Evolutionary conservation across 495 filamentous ascomycete genomes (phyloP).

Genomic region (Penicillium malachiteum): DNA sequence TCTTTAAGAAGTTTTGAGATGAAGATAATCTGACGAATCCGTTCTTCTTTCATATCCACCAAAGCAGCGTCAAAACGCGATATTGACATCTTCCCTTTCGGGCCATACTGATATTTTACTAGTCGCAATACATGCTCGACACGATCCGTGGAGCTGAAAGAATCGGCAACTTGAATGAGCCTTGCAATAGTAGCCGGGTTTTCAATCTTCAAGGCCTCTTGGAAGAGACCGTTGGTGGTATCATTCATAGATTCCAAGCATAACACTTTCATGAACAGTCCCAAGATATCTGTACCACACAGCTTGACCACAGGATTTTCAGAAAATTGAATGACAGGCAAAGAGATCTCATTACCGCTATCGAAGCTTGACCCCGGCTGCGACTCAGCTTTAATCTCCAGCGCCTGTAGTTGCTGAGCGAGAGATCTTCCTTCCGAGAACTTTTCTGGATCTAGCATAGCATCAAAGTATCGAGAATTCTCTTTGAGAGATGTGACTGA

Average conservation of each 20-base stretch:
- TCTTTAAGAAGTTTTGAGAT: conserved; percentile 34
- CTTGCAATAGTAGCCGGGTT: conserved; percentile 32
- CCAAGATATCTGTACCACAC: conserved; percentile 36
- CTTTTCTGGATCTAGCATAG: conserved; percentile 46
- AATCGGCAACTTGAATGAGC: conserved; percentile 37
- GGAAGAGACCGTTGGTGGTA: conserved; percentile 18
- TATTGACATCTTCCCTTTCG: background rate
- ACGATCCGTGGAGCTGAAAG: conserved; percentile 31
- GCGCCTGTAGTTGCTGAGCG: conserved; percentile 19
- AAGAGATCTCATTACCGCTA: background rate
- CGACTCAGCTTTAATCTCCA: background rate
- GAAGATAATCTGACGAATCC: conserved; percentile 39
- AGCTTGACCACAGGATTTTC: conserved; percentile 18
- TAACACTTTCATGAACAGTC: conserved; percentile 38
- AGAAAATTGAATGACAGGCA: conserved; percentile 34
- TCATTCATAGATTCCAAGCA: conserved; percentile 28
- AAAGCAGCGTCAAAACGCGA: conserved; percentile 6
- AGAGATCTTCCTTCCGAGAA: conserved; percentile 46
- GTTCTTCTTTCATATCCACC: conserved; percentile 40
- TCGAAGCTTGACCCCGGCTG: background rate
- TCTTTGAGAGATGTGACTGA: conserved; percentile 28
- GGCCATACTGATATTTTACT: conserved; percentile 4
- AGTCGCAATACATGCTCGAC: background rate
- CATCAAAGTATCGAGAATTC: conserved; percentile 47
- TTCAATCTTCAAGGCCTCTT: conserved; percentile 25